Evolutionary conservation across 2,329 filamentous ascomycete species (phyloP).

Genomic region (Aspergillus amoenus): DNA sequence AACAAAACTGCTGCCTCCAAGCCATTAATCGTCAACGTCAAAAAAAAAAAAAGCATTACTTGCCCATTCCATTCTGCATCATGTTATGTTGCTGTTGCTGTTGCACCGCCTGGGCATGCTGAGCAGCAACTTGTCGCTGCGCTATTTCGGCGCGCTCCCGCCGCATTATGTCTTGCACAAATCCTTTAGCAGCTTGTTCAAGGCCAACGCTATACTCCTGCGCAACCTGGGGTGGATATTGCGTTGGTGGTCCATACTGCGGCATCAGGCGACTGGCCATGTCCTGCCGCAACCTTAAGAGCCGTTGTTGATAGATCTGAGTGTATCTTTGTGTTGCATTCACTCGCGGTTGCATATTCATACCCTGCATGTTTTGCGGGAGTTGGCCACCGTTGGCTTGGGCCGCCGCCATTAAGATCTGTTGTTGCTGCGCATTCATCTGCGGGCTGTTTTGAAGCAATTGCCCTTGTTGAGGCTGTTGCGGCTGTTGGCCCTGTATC

Average conservation of each 20-base stretch:
- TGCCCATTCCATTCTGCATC: constrained; percentile 43
- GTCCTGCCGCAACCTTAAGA: constrained; percentile 36
- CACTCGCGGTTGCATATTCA: constrained; percentile 25
- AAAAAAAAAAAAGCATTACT: constrained; percentile 19
- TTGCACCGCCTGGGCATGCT: constrained; percentile 35
- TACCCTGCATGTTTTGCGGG: constrained; percentile 27
- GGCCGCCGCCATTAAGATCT: constrained; percentile 40
- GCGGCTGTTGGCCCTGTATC: constrained; percentile 29
- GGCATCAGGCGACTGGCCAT: constrained; percentile 37
- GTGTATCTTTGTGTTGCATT: constrained; percentile 35
- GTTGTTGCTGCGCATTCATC: constrained; percentile 34
- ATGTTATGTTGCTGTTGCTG: constrained; percentile 44
- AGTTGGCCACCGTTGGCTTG: constrained; percentile 40
- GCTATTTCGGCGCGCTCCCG: constrained; percentile 32
- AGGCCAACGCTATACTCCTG: constrained; percentile 38
- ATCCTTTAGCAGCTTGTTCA: constrained; percentile 38
- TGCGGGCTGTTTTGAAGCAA: constrained; percentile 34
- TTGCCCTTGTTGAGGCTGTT: constrained; percentile 30
- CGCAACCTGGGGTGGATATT: constrained; percentile 39
- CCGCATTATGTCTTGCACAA: constrained; percentile 39
- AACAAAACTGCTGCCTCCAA: constrained; percentile 6
- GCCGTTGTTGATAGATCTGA: constrained; percentile 36
- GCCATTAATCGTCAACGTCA: constrained; percentile 13
- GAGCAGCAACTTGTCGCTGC: constrained; percentile 31
- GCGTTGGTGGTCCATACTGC: constrained; percentile 39